Base-by-base conservation (phyloP, 139 green algal species). In the Yamagishiella unicocca region DNA sequence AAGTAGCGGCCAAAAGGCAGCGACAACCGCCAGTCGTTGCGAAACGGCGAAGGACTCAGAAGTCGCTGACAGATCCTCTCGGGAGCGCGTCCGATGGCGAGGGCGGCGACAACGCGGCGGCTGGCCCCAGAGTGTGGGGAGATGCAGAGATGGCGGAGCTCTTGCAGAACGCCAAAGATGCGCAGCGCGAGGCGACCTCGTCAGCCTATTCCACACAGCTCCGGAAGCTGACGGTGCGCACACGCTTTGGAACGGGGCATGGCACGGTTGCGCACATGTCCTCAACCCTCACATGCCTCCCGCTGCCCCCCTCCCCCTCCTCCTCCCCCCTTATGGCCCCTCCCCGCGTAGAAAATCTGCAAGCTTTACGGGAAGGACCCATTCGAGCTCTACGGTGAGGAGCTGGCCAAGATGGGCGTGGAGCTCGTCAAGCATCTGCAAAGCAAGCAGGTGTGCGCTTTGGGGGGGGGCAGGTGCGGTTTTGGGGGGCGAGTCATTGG, bases 341-440 rank as follows among this genome's bases (percentile, higher is more conserved):
- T 67, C 58, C 9, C 58, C 22, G 24, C 24, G 58, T 67, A 67
- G 58, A 67, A 67, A 67, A n/a, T 67, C 58, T 67, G 58, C 58
- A 67, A 67, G 24, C 17, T 22, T 6, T 67, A 67, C 24, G 58
- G 58, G 17, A 67, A 67, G 58, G 22, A 67, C n/a, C 58, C 58
- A 67, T 67, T 67, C 58, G 19, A 67, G 58, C 67, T 40, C 8
- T 75, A n/a, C 35, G 67, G 67, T 6, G 35, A 50, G 67, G 67
- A 75, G 35, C 35, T 75, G 67, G 67, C 67, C 33, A 50, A 75
- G 35, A 46, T 75, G 67, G 67, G 67, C 67, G 35, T 75, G 33
- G 10, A 75, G 67, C 67, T 75, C 35, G 14, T 75, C 33, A 29
- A 75, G 58, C 58, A 67, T 31, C 58, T 67, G 58, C 58, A 67